Percentiles rank a stretch among this genome's conserved stretches.
Conservation (phyloP, 805 yeast species). For the Saccharomycopsis microspora region DNA sequence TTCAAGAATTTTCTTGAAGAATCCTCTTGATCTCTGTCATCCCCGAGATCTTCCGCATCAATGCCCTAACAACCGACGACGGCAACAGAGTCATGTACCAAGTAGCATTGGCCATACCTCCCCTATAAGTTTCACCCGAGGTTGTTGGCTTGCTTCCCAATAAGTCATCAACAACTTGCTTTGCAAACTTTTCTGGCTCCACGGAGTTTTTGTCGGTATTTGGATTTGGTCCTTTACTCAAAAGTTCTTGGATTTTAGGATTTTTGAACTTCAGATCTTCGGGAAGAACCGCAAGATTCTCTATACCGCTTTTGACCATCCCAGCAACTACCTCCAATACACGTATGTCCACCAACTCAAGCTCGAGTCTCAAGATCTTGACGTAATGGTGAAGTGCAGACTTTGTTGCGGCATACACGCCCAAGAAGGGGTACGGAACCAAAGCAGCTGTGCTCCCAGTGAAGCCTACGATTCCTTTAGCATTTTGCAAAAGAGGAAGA, state of each 20-base stretch:
- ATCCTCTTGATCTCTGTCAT: no score
- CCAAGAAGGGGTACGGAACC: constrained; percentile 59
- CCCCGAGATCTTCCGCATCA: no score
- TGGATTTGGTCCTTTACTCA: background rate
- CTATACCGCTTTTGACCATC: constrained; percentile 62
- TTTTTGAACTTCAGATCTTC: constrained; percentile 25
- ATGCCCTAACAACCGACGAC: no score
- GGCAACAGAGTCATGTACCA: background rate
- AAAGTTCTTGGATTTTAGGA: background rate
- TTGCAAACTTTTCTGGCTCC: constrained; percentile 47
- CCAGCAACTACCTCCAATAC: constrained; percentile 67
- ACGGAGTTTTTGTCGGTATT: constrained; percentile 40
- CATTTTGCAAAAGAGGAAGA: constrained; percentile 40
- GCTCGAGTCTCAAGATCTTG: constrained; percentile 47
- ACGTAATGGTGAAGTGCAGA: constrained; percentile 73
- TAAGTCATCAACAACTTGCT: constrained; percentile 39
- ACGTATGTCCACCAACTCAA: constrained; percentile 61
- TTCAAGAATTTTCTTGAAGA: no score
- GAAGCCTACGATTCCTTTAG: constrained; percentile 59
- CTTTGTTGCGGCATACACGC: constrained; percentile 55
- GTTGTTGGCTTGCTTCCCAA: constrained; percentile 16
- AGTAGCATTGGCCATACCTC: background rate
- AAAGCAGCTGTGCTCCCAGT: constrained; percentile 66
- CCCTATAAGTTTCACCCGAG: background rate
- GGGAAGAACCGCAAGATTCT: constrained; percentile 52